phyloP scores from a whole-genome alignment of 805 yeast genomes.

The Starmerella vitae region DNA sequence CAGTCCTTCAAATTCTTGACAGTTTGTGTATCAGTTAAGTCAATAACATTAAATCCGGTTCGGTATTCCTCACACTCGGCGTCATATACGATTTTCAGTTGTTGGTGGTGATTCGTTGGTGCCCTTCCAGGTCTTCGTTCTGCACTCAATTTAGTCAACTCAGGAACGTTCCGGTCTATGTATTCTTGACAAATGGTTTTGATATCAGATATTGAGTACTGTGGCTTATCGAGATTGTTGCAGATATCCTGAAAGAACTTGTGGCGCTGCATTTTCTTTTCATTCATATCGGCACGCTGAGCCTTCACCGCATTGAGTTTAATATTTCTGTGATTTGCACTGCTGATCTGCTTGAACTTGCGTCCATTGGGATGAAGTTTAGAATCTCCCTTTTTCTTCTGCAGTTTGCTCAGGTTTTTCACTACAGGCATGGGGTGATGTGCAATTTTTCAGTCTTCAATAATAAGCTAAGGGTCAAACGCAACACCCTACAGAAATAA shows the following conservation, averaged over 20 bases:
- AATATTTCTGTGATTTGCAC: conserved; percentile 77
- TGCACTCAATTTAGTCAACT: conserved; percentile 44
- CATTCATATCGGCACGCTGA: conserved; percentile 38
- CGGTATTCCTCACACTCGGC: conserved; percentile 48
- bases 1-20: conserved; percentile 53
- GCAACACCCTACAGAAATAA: too few relatives aligned
- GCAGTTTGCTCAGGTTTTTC: conserved; percentile 52
- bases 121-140: conserved; percentile 85
- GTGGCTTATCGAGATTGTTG: conserved; percentile 17
- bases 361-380: conserved; percentile 72
- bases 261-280: conserved; percentile 19
- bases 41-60: conserved; percentile 62
- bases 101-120: conserved; percentile 51
- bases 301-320: conserved; percentile 50
- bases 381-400: conserved; percentile 42
- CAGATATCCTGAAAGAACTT: conserved; percentile 12
- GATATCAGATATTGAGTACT: conserved; percentile 46
- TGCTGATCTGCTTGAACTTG: conserved; percentile 65
- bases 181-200: conserved; percentile 44
- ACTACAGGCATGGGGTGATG: conserved; percentile 72
- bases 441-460: too few relatives aligned
- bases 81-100: conserved; percentile 47
- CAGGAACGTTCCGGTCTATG: conserved; percentile 60
- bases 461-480: too few relatives aligned
- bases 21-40: conserved; percentile 45